Evolutionary conservation across 352 stramenopile species (phyloP).

Genomic region (Thalassiosira livingstoniorum): DNA sequence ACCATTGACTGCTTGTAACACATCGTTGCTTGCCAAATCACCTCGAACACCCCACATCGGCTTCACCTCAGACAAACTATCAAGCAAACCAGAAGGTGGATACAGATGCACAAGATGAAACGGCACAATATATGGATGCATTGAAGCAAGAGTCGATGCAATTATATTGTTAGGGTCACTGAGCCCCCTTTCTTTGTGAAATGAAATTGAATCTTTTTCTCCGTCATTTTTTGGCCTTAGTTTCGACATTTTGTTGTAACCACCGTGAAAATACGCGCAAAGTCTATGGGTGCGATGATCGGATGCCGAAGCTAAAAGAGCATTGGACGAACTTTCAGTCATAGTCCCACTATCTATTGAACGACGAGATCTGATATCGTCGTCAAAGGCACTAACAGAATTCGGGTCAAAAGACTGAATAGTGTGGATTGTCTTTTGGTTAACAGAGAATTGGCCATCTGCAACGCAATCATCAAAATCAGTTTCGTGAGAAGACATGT

Average conservation of each 20-base stretch:
- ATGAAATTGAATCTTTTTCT: constrained; percentile 46
- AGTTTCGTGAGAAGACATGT: constrained; percentile 51
- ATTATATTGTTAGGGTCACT: constrained; percentile 65
- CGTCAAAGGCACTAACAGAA: constrained; percentile 10
- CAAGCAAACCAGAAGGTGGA: constrained; percentile 46
- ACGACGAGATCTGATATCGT: constrained; percentile 14
- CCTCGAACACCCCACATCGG: constrained; percentile 30
- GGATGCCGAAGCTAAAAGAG: constrained; percentile 51
- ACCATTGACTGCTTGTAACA: constrained; percentile 75
- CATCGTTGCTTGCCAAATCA: constrained; percentile 40
- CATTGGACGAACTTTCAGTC: constrained; percentile 17
- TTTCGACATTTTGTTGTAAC: constrained; percentile 56
- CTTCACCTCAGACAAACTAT: constrained; percentile 20
- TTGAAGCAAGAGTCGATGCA: constrained; percentile 58
- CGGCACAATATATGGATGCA: constrained; percentile 69
- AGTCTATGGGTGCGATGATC: constrained; percentile 68
- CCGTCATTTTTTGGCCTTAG: constrained; percentile 14
- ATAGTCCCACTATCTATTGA: constrained; percentile 10
- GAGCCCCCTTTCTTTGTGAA: constrained; percentile 57
- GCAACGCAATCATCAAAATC: background rate
- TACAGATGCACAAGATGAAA: constrained; percentile 61
- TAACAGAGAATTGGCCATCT: background rate
- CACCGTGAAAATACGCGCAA: constrained; percentile 73
- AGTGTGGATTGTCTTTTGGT: constrained; percentile 19
- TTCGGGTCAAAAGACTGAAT: constrained; percentile 35